Conservation (phyloP, 2,329 filamentous ascomycete species). For the Bipolaris zeicola region DNA sequence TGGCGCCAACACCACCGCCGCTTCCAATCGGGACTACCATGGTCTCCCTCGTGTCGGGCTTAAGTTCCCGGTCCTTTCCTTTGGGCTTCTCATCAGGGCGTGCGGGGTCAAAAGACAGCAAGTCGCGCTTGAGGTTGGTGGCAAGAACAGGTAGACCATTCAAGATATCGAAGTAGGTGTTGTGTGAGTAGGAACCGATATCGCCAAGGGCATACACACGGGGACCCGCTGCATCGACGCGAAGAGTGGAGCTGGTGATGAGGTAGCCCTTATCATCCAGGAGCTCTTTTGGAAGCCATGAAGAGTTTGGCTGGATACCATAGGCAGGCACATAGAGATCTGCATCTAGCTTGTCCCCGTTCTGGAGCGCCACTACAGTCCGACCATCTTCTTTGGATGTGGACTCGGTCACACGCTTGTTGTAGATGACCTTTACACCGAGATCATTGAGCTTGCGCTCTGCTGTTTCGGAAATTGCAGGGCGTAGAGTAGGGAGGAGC, state of each 20-base stretch:
- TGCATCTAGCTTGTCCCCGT: constrained; percentile 54
- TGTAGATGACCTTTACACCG: constrained; percentile 54
- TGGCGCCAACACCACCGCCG: constrained; percentile 41
- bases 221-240: constrained; percentile 52
- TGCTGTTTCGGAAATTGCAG: constrained; percentile 50
- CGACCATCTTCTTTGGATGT: constrained; percentile 43
- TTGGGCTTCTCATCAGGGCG: constrained; percentile 27
- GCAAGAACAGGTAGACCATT: constrained; percentile 48
- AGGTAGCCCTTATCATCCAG: constrained; percentile 57
- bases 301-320: constrained; percentile 59
- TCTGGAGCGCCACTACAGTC: constrained; percentile 46
- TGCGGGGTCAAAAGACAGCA: constrained; percentile 41
- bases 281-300: constrained; percentile 56
- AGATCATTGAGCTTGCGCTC: constrained; percentile 54
- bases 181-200: constrained; percentile 51
- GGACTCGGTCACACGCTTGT: constrained; percentile 41
- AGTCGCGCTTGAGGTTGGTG: constrained; percentile 56
- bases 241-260: constrained; percentile 54
- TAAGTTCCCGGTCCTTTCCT: constrained; percentile 36
- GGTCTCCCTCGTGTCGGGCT: constrained; percentile 27
- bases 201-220: constrained; percentile 59
- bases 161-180: constrained; percentile 51
- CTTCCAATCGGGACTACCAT: constrained; percentile 43
- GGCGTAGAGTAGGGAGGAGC: constrained; percentile 51
- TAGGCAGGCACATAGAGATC: constrained; percentile 61